Evolutionary conservation across 805 yeast species (phyloP), one percentile per base, ranked within the genome.

Genomic region (Vanderwaltozyma verrucispora): DNA sequence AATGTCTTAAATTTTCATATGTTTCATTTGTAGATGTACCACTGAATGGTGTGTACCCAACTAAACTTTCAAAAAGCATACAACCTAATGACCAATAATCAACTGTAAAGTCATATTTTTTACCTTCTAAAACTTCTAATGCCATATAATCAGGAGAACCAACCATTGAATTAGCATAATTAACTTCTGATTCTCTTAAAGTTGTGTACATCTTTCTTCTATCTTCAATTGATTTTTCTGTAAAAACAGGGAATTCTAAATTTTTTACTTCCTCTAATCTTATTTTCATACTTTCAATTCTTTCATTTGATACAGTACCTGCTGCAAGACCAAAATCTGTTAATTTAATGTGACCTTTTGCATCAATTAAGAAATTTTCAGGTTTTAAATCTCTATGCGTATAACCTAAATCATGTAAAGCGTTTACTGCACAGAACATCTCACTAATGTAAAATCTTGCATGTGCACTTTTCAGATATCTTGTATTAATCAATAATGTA

Each of bases 91-190:
- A 88, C 99, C 99, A 92, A 60, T 92, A 92, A 65, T 92, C 99
- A 40, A 94, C 94, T 13, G 98, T 89, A 58, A 80, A 88, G 56
- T 92, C 96, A 60, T 92, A 92, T 41, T 79, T 77, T 54, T 81
- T 82, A 7, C 98, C 98, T 60, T 86, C 94, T 37, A 92, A 72
- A 11, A 92, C 97, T 60, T 92, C 99, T 35, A 92, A 69, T 1
- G 99, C 98, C 99, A 92, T 92, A 57, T 92, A 92, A 61, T 92
- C 99, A 1, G 99, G 99, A 5, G 95, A 83, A 1, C 99, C 99
- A 13, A 92, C 99, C 49, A 89, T 85, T 1, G 96, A 86, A 51
- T 85, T 84, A 14, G 99, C 97, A 53, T 82, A 80, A 50, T 83
- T 86, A 41, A 84, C 72, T 50, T 87, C 95, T 5, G 58, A 54